phyloP scores from a whole-genome alignment of 2,329 filamentous ascomycete genomes.

The Microdochium nivale region DNA sequence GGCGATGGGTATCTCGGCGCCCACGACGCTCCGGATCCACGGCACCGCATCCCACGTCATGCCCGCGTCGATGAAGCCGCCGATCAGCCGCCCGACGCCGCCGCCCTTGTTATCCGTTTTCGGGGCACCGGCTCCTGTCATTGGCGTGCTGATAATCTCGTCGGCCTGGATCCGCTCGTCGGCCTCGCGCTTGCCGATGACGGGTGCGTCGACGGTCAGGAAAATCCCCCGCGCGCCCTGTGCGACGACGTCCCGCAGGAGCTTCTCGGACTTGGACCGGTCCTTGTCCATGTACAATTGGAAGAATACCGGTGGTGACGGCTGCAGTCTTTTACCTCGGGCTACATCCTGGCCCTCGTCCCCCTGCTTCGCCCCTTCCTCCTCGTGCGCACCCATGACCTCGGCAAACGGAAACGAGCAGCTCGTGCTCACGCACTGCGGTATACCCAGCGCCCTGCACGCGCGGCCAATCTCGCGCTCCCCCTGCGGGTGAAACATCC shows the following conservation, averaged over 20 bases:
- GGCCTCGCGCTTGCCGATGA: constrained; percentile 45
- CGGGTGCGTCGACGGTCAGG: constrained; percentile 49
- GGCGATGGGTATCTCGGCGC: constrained; percentile 42
- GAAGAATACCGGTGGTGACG: constrained; percentile 35
- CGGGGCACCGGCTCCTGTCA: constrained; percentile 37
- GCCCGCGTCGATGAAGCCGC: constrained; percentile 46
- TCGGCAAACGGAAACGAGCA: constrained; percentile 50
- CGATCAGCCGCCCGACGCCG: constrained; percentile 46
- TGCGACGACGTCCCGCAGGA: constrained; percentile 36
- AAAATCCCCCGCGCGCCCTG: constrained; percentile 44
- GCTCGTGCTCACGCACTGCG: constrained; percentile 54
- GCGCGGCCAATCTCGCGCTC: constrained; percentile 49
- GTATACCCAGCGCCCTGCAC: constrained; percentile 39
- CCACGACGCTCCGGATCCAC: constrained; percentile 43
- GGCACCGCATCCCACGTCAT: constrained; percentile 57
- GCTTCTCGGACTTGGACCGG: constrained; percentile 36
- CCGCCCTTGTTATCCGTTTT: constrained; percentile 43
- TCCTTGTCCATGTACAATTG: constrained; percentile 56
- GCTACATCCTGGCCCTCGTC: constrained; percentile 3
- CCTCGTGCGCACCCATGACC: constrained; percentile 30
- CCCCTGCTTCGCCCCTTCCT: constrained; percentile 5
- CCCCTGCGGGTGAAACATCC: constrained; percentile 54
- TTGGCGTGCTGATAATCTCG: constrained; percentile 26
- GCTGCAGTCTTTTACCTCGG: constrained; percentile 6
- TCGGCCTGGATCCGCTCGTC: constrained; percentile 24